phyloP scores from a whole-genome alignment of 2,329 filamentous ascomycete species.

The Aspergillus ochraceoroseus region DNA sequence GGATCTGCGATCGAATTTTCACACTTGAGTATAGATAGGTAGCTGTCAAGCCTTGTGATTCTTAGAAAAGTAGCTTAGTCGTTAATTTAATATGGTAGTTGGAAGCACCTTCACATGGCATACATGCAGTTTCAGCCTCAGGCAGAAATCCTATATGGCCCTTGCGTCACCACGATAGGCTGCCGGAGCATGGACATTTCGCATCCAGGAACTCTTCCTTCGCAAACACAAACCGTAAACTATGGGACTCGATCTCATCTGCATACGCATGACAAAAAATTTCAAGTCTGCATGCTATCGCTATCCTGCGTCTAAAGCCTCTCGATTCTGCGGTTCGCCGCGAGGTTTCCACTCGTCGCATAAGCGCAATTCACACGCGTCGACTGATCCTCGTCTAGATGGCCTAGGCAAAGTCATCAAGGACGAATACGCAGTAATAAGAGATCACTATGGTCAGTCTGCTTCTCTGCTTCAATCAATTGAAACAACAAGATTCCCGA shows the following conservation, averaged over 20 bases:
- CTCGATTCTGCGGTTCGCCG: slow-evolving; percentile 2
- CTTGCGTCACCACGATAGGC: slow-evolving; percentile 8
- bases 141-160: background rate
- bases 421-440: slow-evolving; percentile 59
- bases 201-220: slow-evolving; percentile 1
- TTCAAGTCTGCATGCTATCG: background rate
- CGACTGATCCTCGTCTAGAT: slow-evolving; percentile 48
- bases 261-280: slow-evolving; percentile 3
- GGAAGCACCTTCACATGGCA: slow-evolving; percentile 2
- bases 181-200: background rate
- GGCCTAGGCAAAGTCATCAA: slow-evolving; percentile 52
- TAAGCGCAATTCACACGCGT: slow-evolving; percentile 14
- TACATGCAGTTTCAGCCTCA: background rate
- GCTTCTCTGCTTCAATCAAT: background rate
- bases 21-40: too few relatives aligned
- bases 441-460: slow-evolving; percentile 52
- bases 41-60: too few relatives aligned
- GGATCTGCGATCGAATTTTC: too few relatives aligned
- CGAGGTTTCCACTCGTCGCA: slow-evolving; percentile 21
- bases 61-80: too few relatives aligned
- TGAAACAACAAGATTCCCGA: background rate
- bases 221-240: slow-evolving; percentile 12
- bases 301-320: background rate
- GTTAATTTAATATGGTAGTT: too few relatives aligned
- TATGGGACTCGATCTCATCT: slow-evolving; percentile 21